Conservation (phyloP, 495 filamentous ascomycete species). For the Pyrenopolyporus hunteri region DNA sequence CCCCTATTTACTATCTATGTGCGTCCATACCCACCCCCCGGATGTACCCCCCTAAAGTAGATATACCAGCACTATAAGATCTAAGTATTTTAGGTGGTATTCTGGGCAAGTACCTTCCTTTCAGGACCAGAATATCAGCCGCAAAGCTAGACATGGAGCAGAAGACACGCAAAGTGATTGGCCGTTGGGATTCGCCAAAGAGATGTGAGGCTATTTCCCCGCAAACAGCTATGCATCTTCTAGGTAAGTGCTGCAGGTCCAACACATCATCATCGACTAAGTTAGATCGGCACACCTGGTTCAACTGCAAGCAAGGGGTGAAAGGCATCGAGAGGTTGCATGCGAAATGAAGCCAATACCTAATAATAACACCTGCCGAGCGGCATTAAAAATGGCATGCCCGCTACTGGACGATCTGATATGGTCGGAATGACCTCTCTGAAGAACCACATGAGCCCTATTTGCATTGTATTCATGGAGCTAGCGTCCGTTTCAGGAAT, state of each 20-base stretch:
- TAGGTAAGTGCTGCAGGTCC: conserved; percentile 25
- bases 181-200: conserved; percentile 13
- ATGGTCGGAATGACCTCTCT: background rate
- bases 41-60: no score
- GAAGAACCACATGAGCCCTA: conserved; percentile 19
- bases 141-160: conserved; percentile 27
- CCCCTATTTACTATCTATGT: no score
- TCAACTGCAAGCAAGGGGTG: conserved; percentile 12
- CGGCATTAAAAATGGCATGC: background rate
- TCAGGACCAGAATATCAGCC: conserved; percentile 24
- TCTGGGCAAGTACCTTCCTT: background rate
- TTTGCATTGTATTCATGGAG: background rate
- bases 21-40: no score
- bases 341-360: conserved; percentile 28
- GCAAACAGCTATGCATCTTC: conserved; percentile 32
- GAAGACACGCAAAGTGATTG: conserved; percentile 18
- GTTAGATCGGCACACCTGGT: conserved; percentile 24
- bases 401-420: conserved; percentile 12
- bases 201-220: conserved; percentile 38
- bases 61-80: no score
- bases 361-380: conserved; percentile 26
- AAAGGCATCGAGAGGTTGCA: conserved; percentile 23
- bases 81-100: conserved; percentile 2
- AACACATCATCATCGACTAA: background rate
- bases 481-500: conserved; percentile 9